Evolutionary conservation across 345 rosid genomes (phyloP), one percentile per base, ranked within the genome.

Genomic region (Gossypium sturtianum): DNA sequence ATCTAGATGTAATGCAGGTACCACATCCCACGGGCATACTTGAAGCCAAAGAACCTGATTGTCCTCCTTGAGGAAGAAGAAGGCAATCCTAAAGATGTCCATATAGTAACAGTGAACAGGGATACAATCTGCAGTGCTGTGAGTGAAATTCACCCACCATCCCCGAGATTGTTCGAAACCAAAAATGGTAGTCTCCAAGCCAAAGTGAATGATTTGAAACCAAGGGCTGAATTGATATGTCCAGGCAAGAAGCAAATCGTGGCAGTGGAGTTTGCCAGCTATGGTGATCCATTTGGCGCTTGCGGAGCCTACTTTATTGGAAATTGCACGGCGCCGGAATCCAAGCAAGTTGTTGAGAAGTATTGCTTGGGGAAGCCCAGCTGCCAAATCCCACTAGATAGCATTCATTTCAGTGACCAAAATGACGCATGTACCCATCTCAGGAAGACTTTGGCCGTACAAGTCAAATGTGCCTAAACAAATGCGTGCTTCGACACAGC

Each of bases 21-120:
- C 77, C 98, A 92, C 76, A 85, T 94, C 78, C 98, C 98, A 57
- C 87, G 96, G 82, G 78, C 94, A 12, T 92, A 63, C 86, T 29
- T 95, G 45, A 90, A 89, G 86, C 87, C 89, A 43, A 83, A 62
- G 66, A 95, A 95, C 56, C 81, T 89, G 17, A 77, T 95, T 45
- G 90, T 91, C 3, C 81, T 95, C 34, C 74, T 95, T 64, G 98
- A 93, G 53, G 98, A 90, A 78, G 91, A 91, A 63, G 84, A 83
- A 27, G 83, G 82, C 22, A 82, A 70, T 27, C 94, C 97, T 5
- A 85, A 81, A n/a, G 78, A 82, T 13, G 80, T 93, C 12, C 84
- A 88, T 82, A 79, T 95, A 66, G 19, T 83, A 9, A 59, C 79
- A 0, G 86, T 86, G 17, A 74, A 93, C 49, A 86, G 99, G 75